A percentile compares a stretch with the other conserved stretches of the same genome.
These are phyloP conservation scores for Fusarium hainanense DNA, from an alignment of 2,329 filamentous ascomycete species.

Conservation along the genomic window DNA sequence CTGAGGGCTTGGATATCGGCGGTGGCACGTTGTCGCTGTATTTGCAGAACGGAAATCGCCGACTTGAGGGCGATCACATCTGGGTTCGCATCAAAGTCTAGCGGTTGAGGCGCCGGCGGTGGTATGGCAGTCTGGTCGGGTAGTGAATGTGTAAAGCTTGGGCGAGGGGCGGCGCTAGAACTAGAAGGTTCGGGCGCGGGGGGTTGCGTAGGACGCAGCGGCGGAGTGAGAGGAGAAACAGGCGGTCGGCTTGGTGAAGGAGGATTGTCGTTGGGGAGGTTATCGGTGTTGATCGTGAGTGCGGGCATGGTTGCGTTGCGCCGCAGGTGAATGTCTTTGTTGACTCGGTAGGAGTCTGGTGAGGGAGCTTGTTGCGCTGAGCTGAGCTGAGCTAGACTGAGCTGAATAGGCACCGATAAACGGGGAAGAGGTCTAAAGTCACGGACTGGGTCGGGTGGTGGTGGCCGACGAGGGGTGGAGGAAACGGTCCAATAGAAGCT, in stretches of 20 bases:
- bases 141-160: conserved; percentile 60
- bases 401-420: conserved; percentile 23
- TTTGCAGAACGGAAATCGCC: conserved; percentile 86
- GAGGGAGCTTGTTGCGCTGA: conserved; percentile 2
- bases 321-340: conserved; percentile 9
- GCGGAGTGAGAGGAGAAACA: conserved; percentile 67
- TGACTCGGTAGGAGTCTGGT: conserved; percentile 5
- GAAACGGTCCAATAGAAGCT: conserved; percentile 13
- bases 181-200: conserved; percentile 32
- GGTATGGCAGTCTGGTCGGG: conserved; percentile 55
- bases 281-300: conserved; percentile 48
- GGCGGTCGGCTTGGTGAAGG: conserved; percentile 62
- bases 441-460: conserved; percentile 9
- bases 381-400: neutral
- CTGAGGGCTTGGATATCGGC: conserved; percentile 79
- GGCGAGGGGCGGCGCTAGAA: conserved; percentile 46
- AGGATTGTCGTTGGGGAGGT: conserved; percentile 48
- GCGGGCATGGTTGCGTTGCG: conserved; percentile 46
- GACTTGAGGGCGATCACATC: conserved; percentile 89
- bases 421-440: conserved; percentile 21
- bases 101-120: conserved; percentile 62
- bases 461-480: neutral
- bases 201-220: conserved; percentile 54
- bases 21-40: conserved; percentile 82
- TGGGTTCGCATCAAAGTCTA: conserved; percentile 74